Conservation (phyloP, 495 filamentous ascomycete species). For the Hypoxylon fragiforme region DNA sequence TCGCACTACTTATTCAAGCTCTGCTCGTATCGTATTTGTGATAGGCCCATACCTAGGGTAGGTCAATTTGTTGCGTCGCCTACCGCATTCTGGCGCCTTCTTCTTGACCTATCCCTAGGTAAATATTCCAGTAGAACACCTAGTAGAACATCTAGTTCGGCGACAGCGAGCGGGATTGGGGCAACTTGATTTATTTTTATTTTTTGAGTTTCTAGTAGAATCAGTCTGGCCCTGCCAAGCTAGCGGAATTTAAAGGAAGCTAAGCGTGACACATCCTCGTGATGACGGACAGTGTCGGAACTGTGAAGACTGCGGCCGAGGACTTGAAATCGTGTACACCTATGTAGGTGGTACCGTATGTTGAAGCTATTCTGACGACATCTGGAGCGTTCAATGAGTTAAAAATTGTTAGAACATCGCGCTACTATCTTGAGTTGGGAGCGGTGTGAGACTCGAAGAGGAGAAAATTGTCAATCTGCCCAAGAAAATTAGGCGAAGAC, state of each 20-base stretch:
- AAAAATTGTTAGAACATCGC: background rate
- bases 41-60: conserved; percentile 10
- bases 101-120: conserved; percentile 19
- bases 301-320: conserved; percentile 27
- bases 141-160: too few species aligned
- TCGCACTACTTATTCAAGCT: conserved; percentile 15
- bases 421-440: conserved; percentile 2
- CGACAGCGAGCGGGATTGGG: conserved; percentile 2
- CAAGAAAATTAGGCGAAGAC: conserved; percentile 6
- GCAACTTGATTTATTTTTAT: conserved; percentile 7
- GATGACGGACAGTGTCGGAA: conserved; percentile 15
- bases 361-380: conserved; percentile 5
- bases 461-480: background rate
- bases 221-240: conserved; percentile 12
- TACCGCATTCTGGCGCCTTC: conserved; percentile 28
- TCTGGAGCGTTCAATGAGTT: conserved; percentile 1
- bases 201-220: background rate
- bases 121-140: conserved; percentile 22
- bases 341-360: conserved; percentile 8
- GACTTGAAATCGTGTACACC: conserved; percentile 1
- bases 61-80: conserved; percentile 18
- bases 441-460: conserved; percentile 25
- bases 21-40: conserved; percentile 14
- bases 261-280: conserved; percentile 20
- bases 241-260: conserved; percentile 16